Conservation (phyloP, 345 rosid genomes). For the Streptanthus diversifolius region DNA sequence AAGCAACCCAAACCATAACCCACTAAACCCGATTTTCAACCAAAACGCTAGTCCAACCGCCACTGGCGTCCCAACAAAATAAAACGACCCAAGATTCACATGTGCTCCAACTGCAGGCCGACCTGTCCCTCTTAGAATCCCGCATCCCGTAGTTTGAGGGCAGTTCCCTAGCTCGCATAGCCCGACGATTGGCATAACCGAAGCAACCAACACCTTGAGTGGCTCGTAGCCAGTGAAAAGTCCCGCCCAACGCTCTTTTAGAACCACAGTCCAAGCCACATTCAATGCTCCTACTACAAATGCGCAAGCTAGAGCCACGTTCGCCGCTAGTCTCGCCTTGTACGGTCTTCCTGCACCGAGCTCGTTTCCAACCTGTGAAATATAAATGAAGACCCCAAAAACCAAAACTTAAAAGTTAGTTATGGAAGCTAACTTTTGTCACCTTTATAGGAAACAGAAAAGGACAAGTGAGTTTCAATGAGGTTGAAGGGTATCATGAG, state of each 20-base stretch:
- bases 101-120: constrained; percentile 80
- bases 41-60: constrained; percentile 86
- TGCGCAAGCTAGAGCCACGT: constrained; percentile 82
- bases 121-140: constrained; percentile 85
- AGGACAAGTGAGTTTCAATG: constrained; percentile 25
- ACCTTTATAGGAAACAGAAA: constrained; percentile 26
- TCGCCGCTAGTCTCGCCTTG: constrained; percentile 77
- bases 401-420: constrained; percentile 10
- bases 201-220: constrained; percentile 64
- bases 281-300: constrained; percentile 68
- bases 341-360: constrained; percentile 91
- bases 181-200: constrained; percentile 85
- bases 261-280: constrained; percentile 70
- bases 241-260: constrained; percentile 71
- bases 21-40: constrained; percentile 69
- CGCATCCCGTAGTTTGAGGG: constrained; percentile 97
- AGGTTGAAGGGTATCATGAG: constrained; percentile 28
- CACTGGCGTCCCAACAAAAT: constrained; percentile 90
- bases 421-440: constrained; percentile 26
- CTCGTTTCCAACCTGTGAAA: constrained; percentile 77
- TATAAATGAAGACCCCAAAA: not conserved
- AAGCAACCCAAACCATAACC: constrained; percentile 86
- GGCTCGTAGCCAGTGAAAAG: constrained; percentile 62
- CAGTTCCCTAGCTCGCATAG: constrained; percentile 93
- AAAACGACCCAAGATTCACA: constrained; percentile 77